phyloP scores from a whole-genome alignment of 2,329 filamentous ascomycete species.

The Diaporthe aspalathi region DNA sequence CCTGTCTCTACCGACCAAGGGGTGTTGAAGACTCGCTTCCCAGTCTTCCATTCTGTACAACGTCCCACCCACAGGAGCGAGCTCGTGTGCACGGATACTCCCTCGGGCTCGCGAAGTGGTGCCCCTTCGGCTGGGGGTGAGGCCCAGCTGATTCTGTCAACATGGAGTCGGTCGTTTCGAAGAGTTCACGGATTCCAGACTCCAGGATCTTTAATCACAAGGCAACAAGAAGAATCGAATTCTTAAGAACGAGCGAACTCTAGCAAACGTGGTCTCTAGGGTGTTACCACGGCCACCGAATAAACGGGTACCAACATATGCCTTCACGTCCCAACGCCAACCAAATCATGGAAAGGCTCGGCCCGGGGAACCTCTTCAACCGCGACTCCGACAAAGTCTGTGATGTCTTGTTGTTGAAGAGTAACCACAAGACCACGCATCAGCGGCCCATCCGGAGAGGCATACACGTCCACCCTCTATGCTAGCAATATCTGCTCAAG shows the following conservation, averaged over 20 bases:
- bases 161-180: not conserved
- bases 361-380: conserved; percentile 20
- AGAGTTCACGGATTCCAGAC: not conserved
- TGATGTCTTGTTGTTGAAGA: conserved; percentile 2
- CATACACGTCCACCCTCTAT: conserved; percentile 33
- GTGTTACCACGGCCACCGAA: conserved; percentile 29
- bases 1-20: not conserved
- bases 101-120: not conserved
- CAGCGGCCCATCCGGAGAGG: conserved; percentile 24
- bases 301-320: conserved; percentile 32
- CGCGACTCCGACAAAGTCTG: conserved; percentile 25
- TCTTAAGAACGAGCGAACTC: conserved; percentile 14
- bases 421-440: conserved; percentile 5
- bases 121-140: not conserved
- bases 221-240: conserved; percentile 17
- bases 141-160: not conserved
- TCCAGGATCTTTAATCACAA: not conserved
- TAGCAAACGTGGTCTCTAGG: conserved; percentile 33
- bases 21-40: conserved; percentile 13
- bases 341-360: conserved; percentile 13
- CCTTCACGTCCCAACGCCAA: conserved; percentile 14
- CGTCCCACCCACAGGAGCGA: conserved; percentile 1
- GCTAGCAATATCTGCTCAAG: conserved; percentile 27
- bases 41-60: conserved; percentile 27
- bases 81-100: conserved; percentile 2